Percentiles rank a stretch among this genome's conserved stretches.
Conservation (phyloP, 495 filamentous ascomycete species). For the Podospora appendiculata region DNA sequence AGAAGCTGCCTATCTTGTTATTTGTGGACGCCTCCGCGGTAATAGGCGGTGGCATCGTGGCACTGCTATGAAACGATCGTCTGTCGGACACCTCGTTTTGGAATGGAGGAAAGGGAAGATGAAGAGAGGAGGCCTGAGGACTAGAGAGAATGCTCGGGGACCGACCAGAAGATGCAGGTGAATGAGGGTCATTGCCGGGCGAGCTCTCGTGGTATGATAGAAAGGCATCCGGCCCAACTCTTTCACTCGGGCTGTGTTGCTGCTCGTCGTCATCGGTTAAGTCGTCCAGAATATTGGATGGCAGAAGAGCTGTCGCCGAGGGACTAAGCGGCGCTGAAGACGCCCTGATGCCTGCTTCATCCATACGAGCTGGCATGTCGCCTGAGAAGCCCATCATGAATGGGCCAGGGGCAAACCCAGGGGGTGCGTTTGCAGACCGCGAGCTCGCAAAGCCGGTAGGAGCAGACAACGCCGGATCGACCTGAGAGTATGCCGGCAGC, state of each 20-base stretch:
- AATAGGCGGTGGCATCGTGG: conserved; percentile 10
- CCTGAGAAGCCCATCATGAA: conserved; percentile 42
- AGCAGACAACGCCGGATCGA: conserved; percentile 25
- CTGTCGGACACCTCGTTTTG: conserved; percentile 31
- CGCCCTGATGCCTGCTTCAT: conserved; percentile 34
- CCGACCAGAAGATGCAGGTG: conserved; percentile 61
- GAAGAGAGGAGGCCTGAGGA: conserved; percentile 53
- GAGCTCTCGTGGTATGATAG: conserved; percentile 29
- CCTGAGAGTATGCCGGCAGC: conserved; percentile 28
- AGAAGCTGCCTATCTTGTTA: conserved; percentile 37
- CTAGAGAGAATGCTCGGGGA: conserved; percentile 60
- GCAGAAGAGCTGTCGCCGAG: conserved; percentile 67
- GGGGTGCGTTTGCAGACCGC: conserved; percentile 32
- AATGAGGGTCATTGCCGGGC: conserved; percentile 49
- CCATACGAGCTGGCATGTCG: conserved; percentile 27
- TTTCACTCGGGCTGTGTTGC: conserved; percentile 36
- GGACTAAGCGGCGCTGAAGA: conserved; percentile 70
- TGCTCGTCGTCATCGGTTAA: conserved; percentile 57
- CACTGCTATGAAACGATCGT: conserved; percentile 20
- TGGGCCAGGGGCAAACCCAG: conserved; percentile 43
- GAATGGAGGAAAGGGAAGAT: conserved; percentile 43
- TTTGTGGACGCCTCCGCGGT: conserved; percentile 17
- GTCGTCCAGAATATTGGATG: conserved; percentile 64
- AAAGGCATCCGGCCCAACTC: conserved; percentile 25
- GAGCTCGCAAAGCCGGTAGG: conserved; percentile 29